Evolutionary conservation across 2,329 filamentous ascomycete genomes (phyloP).

Genomic region (Colletotrichum tabaci): DNA sequence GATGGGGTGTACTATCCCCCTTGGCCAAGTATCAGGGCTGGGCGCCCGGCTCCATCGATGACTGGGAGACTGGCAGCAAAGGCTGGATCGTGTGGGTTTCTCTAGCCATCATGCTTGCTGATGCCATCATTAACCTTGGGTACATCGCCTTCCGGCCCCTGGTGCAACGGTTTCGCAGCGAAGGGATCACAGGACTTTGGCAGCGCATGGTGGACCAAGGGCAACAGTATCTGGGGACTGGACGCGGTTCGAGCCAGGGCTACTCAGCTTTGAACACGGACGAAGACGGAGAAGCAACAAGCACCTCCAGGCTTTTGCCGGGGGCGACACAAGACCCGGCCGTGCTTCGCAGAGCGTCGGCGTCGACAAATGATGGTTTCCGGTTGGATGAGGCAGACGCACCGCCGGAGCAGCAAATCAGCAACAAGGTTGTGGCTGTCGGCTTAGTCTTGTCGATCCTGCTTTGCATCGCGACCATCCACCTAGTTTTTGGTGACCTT

Average conservation of each 20-base stretch:
- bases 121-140: conserved; percentile 89
- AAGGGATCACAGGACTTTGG: conserved; percentile 11
- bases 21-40: conserved; percentile 88
- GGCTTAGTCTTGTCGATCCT: conserved; percentile 82
- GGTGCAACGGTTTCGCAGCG: not conserved
- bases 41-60: conserved; percentile 88
- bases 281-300: conserved; percentile 23
- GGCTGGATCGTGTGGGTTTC: conserved; percentile 99
- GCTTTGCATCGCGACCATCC: conserved; percentile 86
- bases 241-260: not conserved
- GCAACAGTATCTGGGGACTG: not conserved
- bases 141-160: conserved; percentile 81
- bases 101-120: conserved; percentile 95
- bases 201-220: not conserved
- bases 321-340: not conserved
- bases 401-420: conserved; percentile 85
- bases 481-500: conserved; percentile 85
- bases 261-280: conserved; percentile 32
- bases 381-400: conserved; percentile 84
- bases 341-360: not conserved
- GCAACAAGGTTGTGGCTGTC: conserved; percentile 78
- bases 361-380: not conserved
- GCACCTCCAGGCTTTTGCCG: conserved; percentile 25
- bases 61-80: conserved; percentile 95
- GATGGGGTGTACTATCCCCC: conserved; percentile 93